Conservation (phyloP, 1,284 basidiomycete genomes). For the Peniophora sp. region DNA sequence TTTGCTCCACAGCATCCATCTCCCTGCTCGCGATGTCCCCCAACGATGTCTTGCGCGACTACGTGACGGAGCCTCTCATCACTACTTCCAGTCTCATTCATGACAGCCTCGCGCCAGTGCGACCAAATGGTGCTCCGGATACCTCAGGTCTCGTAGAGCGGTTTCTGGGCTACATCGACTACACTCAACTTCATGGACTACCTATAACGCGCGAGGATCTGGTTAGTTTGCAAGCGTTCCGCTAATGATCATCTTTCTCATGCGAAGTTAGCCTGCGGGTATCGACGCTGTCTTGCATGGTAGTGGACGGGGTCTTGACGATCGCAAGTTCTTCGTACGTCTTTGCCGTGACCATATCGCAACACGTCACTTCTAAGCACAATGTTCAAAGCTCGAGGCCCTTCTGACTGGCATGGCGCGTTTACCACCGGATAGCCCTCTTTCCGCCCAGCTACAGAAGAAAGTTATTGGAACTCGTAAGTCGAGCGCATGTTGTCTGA, state of each 20-base stretch:
- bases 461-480: constrained; percentile 47
- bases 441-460: constrained; percentile 40
- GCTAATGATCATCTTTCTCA: neutral
- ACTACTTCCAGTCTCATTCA: too few species aligned
- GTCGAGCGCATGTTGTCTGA: too few species aligned
- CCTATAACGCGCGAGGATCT: neutral
- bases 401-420: constrained; percentile 54
- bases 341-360: neutral
- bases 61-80: too few species aligned
- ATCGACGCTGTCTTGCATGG: constrained; percentile 40
- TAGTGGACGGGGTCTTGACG: constrained; percentile 46
- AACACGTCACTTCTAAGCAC: constrained; percentile 1
- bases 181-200: neutral
- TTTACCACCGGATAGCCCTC: constrained; percentile 42
- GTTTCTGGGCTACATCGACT: neutral
- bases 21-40: neutral
- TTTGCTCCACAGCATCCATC: neutral
- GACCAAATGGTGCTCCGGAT: neutral
- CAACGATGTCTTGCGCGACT: too few species aligned
- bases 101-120: neutral
- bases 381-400: constrained; percentile 76
- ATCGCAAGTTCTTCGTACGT: constrained; percentile 46
- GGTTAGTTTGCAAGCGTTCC: neutral
- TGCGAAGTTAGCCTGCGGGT: constrained; percentile 26
- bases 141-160: neutral